Evolutionary conservation across 78 protist species (phyloP).

Genomic region (Protostelium mycophagum): DNA sequence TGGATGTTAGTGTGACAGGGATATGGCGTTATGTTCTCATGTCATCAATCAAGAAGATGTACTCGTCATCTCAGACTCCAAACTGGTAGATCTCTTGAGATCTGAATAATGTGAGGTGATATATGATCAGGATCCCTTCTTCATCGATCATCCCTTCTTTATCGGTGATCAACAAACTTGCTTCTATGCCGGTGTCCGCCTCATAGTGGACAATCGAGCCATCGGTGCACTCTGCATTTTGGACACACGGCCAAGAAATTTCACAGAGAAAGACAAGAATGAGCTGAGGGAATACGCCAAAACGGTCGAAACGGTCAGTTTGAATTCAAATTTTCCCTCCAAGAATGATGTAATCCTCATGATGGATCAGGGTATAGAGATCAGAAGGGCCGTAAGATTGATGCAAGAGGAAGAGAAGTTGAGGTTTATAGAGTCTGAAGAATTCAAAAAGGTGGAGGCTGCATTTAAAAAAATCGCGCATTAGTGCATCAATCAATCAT

Average conservation of each 20-base stretch:
- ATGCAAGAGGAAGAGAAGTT: no score
- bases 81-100: neutral
- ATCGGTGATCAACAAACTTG: neutral
- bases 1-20: neutral
- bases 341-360: neutral
- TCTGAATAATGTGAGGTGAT: neutral
- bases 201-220: neutral
- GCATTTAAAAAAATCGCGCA: no score
- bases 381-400: neutral
- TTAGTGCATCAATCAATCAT: no score
- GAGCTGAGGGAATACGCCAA: neutral
- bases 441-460: no score
- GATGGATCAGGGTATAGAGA: neutral
- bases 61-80: neutral
- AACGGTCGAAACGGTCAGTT: neutral
- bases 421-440: no score
- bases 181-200: neutral
- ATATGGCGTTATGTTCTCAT: neutral
- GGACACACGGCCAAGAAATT: neutral
- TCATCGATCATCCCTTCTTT: neutral
- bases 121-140: neutral
- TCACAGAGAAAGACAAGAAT: neutral
- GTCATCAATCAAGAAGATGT: neutral
- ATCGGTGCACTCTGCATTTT: neutral
- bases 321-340: neutral